These are phyloP conservation scores for Phialemoniopsis sp. DNA, from an alignment of 2,329 filamentous ascomycete species.

Conservation along the genomic window DNA sequence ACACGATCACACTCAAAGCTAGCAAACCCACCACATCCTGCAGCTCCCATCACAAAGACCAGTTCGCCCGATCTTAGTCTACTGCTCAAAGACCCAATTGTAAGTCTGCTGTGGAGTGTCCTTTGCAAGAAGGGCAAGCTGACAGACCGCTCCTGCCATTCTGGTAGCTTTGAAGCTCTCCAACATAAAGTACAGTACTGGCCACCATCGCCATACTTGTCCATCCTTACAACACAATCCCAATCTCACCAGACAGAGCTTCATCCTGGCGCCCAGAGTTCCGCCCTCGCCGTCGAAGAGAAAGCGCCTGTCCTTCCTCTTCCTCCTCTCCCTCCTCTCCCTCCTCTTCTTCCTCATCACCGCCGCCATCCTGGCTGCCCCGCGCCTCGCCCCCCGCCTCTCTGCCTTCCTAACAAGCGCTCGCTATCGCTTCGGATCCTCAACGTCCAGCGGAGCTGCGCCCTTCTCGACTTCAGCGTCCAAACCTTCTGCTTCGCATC, in stretches of 20 bases:
- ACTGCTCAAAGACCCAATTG: no score
- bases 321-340: constrained; percentile 47
- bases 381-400: constrained; percentile 55
- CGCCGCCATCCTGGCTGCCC: constrained; percentile 63
- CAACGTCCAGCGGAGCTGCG: constrained; percentile 1
- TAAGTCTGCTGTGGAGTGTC: no score
- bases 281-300: constrained; percentile 11
- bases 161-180: no score
- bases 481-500: constrained; percentile 17
- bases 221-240: not conserved
- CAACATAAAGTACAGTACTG: no score
- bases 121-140: no score
- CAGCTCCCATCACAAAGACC: no score
- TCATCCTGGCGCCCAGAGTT: constrained; percentile 32
- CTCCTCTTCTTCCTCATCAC: constrained; percentile 52
- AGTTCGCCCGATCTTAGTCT: no score
- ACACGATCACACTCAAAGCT: no score
- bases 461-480: constrained; percentile 3
- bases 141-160: no score
- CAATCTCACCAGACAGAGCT: constrained; percentile 3
- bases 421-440: constrained; percentile 25
- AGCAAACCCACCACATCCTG: no score
- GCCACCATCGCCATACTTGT: no score
- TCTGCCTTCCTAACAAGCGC: constrained; percentile 54
- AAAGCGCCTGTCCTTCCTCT: constrained; percentile 22